Conservation (phyloP, 2,329 filamentous ascomycete species). For the Basipetospora chlamydospora region DNA sequence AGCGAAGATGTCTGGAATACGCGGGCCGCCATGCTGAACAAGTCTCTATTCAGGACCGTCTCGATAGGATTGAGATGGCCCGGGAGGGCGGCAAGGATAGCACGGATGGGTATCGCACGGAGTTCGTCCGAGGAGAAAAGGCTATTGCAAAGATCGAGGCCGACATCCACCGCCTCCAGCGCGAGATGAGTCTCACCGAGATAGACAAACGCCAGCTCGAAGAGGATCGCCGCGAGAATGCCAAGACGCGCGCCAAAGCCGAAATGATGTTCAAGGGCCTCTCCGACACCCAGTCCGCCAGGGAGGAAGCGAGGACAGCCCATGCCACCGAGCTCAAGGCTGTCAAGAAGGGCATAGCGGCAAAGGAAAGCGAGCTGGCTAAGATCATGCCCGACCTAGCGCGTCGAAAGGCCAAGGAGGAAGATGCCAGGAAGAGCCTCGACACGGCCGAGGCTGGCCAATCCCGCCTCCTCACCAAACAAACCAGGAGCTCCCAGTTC, state of each 20-base stretch:
- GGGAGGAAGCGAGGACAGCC: constrained; percentile 56
- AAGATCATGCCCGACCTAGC: constrained; percentile 66
- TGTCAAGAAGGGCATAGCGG: constrained; percentile 58
- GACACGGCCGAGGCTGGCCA: constrained; percentile 62
- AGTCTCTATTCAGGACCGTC: constrained; percentile 56
- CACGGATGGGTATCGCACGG: constrained; percentile 64
- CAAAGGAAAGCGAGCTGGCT: constrained; percentile 63
- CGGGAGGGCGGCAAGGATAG: constrained; percentile 72
- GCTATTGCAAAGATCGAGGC: constrained; percentile 62
- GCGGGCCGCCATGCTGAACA: constrained; percentile 88
- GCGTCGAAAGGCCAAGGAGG: constrained; percentile 58
- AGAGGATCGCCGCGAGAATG: constrained; percentile 71
- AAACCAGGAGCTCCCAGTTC: constrained; percentile 77
- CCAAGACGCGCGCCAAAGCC: constrained; percentile 66
- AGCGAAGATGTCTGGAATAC: constrained; percentile 84
- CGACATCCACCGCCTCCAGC: constrained; percentile 65
- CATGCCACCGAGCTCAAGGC: constrained; percentile 58
- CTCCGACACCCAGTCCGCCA: constrained; percentile 65
- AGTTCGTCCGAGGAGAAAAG: constrained; percentile 65
- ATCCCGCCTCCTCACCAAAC: constrained; percentile 77
- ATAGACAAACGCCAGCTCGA: constrained; percentile 81
- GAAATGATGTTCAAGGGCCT: constrained; percentile 76
- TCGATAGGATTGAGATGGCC: constrained; percentile 71
- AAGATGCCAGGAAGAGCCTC: constrained; percentile 53
- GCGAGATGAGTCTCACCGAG: constrained; percentile 70